Conservation (phyloP, 305 asterid species). For the Fraxinus latifolia region DNA sequence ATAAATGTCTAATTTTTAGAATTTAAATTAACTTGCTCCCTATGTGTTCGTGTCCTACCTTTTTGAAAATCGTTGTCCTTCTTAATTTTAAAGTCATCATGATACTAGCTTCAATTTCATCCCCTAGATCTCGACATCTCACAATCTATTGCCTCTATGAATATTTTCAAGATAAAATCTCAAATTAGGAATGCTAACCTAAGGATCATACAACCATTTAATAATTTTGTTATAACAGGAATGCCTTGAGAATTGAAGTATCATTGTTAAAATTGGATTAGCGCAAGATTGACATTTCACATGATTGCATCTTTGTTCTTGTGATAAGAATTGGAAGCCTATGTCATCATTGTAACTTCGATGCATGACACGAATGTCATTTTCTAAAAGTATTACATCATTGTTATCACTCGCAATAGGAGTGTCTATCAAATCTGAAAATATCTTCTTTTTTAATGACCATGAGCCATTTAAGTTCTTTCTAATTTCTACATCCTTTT, state of each 20-base stretch:
- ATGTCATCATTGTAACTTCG: not conserved
- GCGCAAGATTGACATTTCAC: not conserved
- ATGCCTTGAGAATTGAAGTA: not conserved
- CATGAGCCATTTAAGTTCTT: not conserved
- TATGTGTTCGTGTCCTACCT: not conserved
- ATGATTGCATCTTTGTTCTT: not conserved
- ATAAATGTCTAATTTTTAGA: not conserved
- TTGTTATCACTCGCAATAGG: not conserved
- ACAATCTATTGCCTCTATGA: not conserved
- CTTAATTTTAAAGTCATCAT: not conserved
- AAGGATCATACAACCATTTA: no score
- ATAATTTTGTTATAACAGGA: not conserved
- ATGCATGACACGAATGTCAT: not conserved
- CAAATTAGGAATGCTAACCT: not conserved
- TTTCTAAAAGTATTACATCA: not conserved
- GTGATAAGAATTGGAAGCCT: not conserved
- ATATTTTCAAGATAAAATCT: not conserved
- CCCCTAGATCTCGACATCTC: not conserved
- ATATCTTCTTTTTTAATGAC: not conserved
- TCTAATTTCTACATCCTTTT: not conserved
- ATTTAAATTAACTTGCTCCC: not conserved
- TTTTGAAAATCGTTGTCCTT: not conserved
- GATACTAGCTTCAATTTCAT: not conserved
- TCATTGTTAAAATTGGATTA: not conserved
- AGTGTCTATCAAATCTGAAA: no score